A percentile compares a stretch with the other conserved stretches of the same genome.
phyloP scores from a whole-genome alignment of 345 rosid species.

The Diplotaxis tenuifolia region DNA sequence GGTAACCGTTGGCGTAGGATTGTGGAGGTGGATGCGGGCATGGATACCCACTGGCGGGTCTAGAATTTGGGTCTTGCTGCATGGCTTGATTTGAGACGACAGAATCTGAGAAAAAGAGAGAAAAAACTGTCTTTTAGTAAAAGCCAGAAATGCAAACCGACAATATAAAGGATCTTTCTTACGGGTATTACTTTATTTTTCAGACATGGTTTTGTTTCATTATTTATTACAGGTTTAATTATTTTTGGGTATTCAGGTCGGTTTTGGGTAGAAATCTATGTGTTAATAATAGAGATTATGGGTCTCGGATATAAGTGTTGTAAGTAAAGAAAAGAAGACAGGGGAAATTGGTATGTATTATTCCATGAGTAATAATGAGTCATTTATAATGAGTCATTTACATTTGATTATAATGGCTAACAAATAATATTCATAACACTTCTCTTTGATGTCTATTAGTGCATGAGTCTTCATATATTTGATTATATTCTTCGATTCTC shows the following conservation, averaged over 20 bases:
- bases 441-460: too few species aligned
- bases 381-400: too few species aligned
- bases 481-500: too few species aligned
- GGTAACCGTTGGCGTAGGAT: constrained; percentile 42
- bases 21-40: constrained; percentile 37
- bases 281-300: too few species aligned
- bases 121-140: background rate
- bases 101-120: background rate
- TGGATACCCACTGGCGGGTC: constrained; percentile 62
- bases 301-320: too few species aligned
- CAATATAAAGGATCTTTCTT: background rate
- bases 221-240: background rate
- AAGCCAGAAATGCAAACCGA: background rate
- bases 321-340: too few species aligned
- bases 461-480: too few species aligned
- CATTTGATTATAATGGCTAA: too few species aligned
- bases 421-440: too few species aligned
- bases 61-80: constrained; percentile 39
- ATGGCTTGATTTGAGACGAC: constrained; percentile 20
- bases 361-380: too few species aligned
- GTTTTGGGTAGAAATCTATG: background rate
- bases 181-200: background rate
- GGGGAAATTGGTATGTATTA: too few species aligned
- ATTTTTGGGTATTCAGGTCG: background rate
- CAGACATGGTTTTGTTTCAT: background rate